These are phyloP conservation scores for Ulmus americana DNA, from an alignment of 331 rosid species.

Conservation along the genomic window DNA sequence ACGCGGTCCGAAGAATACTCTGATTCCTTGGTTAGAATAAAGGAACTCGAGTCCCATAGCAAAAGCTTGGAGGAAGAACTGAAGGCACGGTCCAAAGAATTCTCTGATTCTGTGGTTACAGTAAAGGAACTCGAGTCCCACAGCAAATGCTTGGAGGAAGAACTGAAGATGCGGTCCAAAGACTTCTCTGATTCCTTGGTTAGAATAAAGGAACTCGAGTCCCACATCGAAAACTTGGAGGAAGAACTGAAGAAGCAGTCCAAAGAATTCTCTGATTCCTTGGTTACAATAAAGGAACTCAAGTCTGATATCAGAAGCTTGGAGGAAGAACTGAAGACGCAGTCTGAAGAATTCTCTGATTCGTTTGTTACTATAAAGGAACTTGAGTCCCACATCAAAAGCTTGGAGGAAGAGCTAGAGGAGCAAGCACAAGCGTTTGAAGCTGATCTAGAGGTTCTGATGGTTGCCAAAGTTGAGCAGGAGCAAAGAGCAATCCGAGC, in stretches of 20 bases:
- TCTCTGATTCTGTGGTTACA: neutral
- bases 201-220: neutral
- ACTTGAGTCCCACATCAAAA: constrained; percentile 57
- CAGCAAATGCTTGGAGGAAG: constrained; percentile 5
- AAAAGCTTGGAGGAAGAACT: constrained; percentile 3
- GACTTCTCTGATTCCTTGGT: neutral
- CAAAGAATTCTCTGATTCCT: constrained; percentile 5
- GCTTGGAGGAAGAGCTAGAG: constrained; percentile 69
- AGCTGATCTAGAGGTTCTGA: constrained; percentile 64
- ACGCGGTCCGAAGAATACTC: constrained; percentile 49
- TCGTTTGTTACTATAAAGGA: constrained; percentile 53
- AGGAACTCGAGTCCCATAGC: constrained; percentile 1
- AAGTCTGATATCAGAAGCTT: constrained; percentile 50
- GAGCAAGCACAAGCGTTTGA: constrained; percentile 60
- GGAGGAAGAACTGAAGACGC: constrained; percentile 61
- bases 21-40: constrained; percentile 2
- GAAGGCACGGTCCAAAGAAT: constrained; percentile 1
- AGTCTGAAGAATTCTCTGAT: constrained; percentile 57
- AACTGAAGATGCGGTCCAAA: constrained; percentile 8
- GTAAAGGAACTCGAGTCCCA: constrained; percentile 11
- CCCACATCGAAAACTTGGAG: constrained; percentile 4
- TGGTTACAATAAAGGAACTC: constrained; percentile 26
- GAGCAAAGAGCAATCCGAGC: constrained; percentile 91
- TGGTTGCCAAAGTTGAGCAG: constrained; percentile 65
- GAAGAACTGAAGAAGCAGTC: constrained; percentile 2